Evolutionary conservation across 306 rosid genomes (phyloP).

Genomic region (Pueraria montana): DNA sequence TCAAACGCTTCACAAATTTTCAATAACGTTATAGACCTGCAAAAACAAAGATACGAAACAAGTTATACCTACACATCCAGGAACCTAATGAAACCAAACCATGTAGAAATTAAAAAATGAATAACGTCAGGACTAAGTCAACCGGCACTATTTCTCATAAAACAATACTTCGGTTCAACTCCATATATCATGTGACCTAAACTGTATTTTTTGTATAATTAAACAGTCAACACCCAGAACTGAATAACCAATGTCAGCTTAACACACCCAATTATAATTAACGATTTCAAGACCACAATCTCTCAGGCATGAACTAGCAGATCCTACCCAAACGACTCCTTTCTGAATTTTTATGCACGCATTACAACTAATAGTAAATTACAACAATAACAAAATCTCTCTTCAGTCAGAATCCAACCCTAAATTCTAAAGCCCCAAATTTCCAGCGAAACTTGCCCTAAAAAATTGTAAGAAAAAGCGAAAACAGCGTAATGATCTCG

Average conservation of each 20-base stretch:
- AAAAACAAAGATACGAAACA: slow-evolving; percentile 21
- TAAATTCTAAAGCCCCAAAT: not conserved
- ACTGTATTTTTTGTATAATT: not conserved
- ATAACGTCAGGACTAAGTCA: not conserved
- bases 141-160: not conserved
- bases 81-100: not conserved
- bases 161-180: not conserved
- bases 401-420: not conserved
- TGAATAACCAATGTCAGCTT: not conserved
- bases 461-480: not conserved
- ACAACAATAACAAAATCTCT: not conserved
- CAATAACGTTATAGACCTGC: slow-evolving; percentile 35
- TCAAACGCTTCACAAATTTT: slow-evolving; percentile 35
- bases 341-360: not conserved
- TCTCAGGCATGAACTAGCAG: not conserved
- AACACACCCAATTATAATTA: not conserved
- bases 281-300: slow-evolving; percentile 16
- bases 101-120: not conserved
- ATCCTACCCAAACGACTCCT: not conserved
- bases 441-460: not conserved
- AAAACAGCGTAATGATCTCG: not conserved
- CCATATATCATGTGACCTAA: not conserved
- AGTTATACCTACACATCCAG: not conserved
- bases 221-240: slow-evolving; percentile 20
- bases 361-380: not conserved